Evolutionary conservation across 257 asterid genomes (phyloP).

Genomic region (Solanum infundibuliforme): DNA sequence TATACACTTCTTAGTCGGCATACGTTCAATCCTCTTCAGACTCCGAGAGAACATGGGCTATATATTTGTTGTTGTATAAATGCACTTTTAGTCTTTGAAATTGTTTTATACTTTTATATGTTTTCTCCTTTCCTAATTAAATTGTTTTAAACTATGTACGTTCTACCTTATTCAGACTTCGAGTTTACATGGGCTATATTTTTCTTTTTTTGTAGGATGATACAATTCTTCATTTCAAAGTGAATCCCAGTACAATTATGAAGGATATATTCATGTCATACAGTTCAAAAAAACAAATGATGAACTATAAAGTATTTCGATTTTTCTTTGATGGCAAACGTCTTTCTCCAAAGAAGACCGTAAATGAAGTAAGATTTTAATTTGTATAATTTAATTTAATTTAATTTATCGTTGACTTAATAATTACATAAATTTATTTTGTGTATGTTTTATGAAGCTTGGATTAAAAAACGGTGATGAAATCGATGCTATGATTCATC

Average conservation of each 20-base stretch:
- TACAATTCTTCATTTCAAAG: not conserved
- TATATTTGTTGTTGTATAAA: not conserved
- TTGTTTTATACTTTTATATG: not conserved
- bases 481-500: not conserved
- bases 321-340: not conserved
- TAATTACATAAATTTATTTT: not conserved
- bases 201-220: not conserved
- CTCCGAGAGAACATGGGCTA: not conserved
- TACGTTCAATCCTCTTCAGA: not conserved
- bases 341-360: not conserved
- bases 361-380: not conserved
- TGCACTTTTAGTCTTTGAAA: not conserved
- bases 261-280: not conserved
- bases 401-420: not conserved
- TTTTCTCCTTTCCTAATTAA: not conserved
- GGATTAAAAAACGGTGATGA: not conserved
- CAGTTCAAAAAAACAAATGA: not conserved
- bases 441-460: not conserved
- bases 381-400: not conserved
- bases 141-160: too few species aligned
- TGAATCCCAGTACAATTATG: not conserved
- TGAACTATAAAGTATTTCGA: not conserved
- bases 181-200: not conserved
- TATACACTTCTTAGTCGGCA: fast-evolving
- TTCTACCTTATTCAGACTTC: too few species aligned